phyloP scores from a whole-genome alignment of 1,284 basidiomycete genomes.

The Fomitiporia mediterranea region DNA sequence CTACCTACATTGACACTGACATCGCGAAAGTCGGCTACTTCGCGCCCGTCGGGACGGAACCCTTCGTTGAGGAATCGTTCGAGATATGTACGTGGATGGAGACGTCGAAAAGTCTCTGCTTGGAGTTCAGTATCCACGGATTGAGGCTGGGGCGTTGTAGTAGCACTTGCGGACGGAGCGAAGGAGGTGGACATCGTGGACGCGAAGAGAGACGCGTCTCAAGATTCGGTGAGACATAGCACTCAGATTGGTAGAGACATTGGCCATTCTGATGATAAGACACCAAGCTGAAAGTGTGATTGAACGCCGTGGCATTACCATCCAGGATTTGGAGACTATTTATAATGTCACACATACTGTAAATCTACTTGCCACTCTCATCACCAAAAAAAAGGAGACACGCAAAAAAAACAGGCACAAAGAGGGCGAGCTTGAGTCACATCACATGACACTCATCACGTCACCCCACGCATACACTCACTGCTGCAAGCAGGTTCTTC shows the following conservation, averaged over 20 bases:
- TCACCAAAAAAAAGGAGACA: neutral
- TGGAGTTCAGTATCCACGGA: conserved; percentile 34
- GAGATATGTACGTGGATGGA: conserved; percentile 79
- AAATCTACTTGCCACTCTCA: no score
- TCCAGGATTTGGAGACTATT: no score
- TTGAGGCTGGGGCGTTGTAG: no score
- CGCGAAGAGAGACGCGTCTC: neutral
- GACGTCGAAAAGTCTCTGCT: conserved; percentile 72
- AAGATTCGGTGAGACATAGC: no score
- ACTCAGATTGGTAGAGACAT: no score
- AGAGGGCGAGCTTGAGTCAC: neutral
- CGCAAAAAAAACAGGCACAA: neutral
- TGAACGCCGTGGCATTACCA: no score
- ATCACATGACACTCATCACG: neutral
- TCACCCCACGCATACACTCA: no score
- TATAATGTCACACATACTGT: no score
- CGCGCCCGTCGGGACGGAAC: conserved; percentile 72
- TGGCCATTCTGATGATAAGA: no score
- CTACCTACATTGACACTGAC: conserved; percentile 69
- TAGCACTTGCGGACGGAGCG: no score
- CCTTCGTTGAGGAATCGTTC: conserved; percentile 72
- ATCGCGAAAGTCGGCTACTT: conserved; percentile 59
- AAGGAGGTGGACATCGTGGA: conserved; percentile 5
- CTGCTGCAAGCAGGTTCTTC: no score
- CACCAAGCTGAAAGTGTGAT: no score